These are phyloP conservation scores for Lagenidium giganteum DNA, from an alignment of 352 stramenopile species.

Conservation along the genomic window DNA sequence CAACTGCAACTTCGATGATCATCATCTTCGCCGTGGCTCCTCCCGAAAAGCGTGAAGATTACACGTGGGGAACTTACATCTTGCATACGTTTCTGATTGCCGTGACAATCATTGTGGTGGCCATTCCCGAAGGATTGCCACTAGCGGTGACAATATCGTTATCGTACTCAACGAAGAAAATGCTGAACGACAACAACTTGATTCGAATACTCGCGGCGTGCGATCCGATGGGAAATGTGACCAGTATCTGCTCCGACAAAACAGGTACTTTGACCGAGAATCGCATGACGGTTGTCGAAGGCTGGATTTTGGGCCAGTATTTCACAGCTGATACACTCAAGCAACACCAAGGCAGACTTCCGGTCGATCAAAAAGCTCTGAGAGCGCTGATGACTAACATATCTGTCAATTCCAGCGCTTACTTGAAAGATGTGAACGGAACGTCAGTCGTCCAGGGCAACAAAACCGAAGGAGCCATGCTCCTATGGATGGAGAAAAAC, in stretches of 20 bases:
- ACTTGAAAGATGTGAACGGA: constrained; percentile 47
- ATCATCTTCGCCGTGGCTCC: constrained; percentile 75
- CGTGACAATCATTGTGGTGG: constrained; percentile 93
- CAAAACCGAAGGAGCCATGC: constrained; percentile 81
- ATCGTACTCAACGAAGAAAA: constrained; percentile 96
- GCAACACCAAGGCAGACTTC: constrained; percentile 21
- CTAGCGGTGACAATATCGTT: constrained; percentile 93
- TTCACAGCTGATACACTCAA: constrained; percentile 46
- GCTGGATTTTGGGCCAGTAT: constrained; percentile 69
- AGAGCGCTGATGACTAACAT: constrained; percentile 51
- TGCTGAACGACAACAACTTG: constrained; percentile 98
- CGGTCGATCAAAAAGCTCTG: constrained; percentile 32
- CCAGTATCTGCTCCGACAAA: constrained; percentile 98
- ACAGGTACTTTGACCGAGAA: constrained; percentile 97
- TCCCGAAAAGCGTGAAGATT: constrained; percentile 48
- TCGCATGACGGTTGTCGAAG: constrained; percentile 96
- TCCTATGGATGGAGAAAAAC: constrained; percentile 60
- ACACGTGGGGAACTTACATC: constrained; percentile 71
- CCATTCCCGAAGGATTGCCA: constrained; percentile 92
- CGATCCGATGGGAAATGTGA: constrained; percentile 98
- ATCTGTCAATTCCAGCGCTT: constrained; percentile 70
- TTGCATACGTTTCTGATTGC: constrained; percentile 93
- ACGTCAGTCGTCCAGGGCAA: constrained; percentile 53
- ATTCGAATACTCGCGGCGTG: constrained; percentile 96
- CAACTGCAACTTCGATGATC: constrained; percentile 84